Evolutionary conservation across 2,329 filamentous ascomycete genomes (phyloP).

Genomic region (Microsporum audouinii): DNA sequence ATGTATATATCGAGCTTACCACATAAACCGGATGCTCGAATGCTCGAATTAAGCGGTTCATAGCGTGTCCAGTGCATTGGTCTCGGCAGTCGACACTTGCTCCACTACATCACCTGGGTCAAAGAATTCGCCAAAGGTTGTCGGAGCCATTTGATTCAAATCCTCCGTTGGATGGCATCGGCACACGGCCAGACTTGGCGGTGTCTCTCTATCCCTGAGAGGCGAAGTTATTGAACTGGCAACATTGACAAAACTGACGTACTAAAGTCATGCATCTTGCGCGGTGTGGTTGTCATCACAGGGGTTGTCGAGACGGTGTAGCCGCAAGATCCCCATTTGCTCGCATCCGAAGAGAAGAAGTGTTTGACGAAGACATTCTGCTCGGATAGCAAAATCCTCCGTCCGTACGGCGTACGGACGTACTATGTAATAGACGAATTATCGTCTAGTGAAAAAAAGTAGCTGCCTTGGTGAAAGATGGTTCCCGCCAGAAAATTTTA

Average conservation of each 20-base stretch:
- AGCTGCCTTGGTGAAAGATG: too few species aligned
- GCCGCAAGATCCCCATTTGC: neutral
- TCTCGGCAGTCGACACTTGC: neutral
- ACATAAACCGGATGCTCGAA: neutral
- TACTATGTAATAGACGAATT: too few species aligned
- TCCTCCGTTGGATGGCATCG: neutral
- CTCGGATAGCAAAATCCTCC: too few species aligned
- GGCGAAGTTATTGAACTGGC: neutral
- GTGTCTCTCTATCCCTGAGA: neutral
- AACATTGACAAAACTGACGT: too few species aligned
- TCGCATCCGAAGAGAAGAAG: neutral
- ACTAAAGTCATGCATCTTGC: too few species aligned
- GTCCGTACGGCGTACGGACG: too few species aligned
- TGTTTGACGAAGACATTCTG: neutral
- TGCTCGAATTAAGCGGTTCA: neutral
- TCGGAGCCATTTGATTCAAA: constrained; percentile 1
- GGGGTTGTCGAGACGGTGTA: neutral
- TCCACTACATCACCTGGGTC: neutral
- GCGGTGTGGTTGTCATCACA: neutral
- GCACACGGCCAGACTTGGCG: neutral
- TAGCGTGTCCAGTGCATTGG: neutral
- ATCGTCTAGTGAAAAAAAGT: too few species aligned
- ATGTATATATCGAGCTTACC: neutral
- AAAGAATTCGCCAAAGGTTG: neutral
- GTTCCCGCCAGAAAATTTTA: neutral